Evolutionary conservation across 2,329 filamentous ascomycete genomes (phyloP), one percentile per base, ranked within the genome.

Genomic region (Zalaria obscura): DNA sequence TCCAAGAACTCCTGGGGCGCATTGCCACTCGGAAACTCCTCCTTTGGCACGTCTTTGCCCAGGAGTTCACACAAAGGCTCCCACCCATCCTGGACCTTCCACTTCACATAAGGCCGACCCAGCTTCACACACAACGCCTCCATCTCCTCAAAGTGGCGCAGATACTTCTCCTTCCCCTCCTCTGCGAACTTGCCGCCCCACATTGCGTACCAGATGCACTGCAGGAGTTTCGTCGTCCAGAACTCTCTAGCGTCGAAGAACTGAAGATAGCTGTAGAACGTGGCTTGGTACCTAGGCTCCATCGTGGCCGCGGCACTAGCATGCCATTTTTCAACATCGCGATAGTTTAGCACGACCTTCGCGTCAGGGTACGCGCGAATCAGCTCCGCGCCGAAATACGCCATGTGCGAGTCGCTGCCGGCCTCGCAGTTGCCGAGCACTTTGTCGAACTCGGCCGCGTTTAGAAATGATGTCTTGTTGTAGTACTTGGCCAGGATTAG

Each of bases 321-420:
- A 3, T 36, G 35, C 50, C 49, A 51, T 4, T 25, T 37, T 3
- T 51, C 44, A 5, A 43, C 42, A 5, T 50, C 43, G 1, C 48
- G 40, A 25, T 44, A 38, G 6, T 47, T 49, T 2, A 49, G 38
- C 5, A 50, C 40, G 1, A 50, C 43, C 37, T 48, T 46, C 8
- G 47, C 48, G 25, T 47, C 42, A 3, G 48, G 48, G 38, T 50
- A 50, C 2, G 48, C 48, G 3, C 34, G 26, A 2, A 49, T 26
- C 3, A 49, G 28, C 27, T 48, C 47, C 8, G 8, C 29, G 7
- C 29, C 3, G 7, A 32, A n/a, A 7, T 7, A 7, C n/a, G 29
- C 29, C 7, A n/a, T 32, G 29, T 32, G 29, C n/a, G 29, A 32
- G 29, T 44, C 42, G 9, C 41, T 43, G 5, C 40, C 29, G 9